Evolutionary conservation across 306 rosid species (phyloP), one percentile per base, ranked within the genome.

Genomic region (Alnus glutinosa): DNA sequence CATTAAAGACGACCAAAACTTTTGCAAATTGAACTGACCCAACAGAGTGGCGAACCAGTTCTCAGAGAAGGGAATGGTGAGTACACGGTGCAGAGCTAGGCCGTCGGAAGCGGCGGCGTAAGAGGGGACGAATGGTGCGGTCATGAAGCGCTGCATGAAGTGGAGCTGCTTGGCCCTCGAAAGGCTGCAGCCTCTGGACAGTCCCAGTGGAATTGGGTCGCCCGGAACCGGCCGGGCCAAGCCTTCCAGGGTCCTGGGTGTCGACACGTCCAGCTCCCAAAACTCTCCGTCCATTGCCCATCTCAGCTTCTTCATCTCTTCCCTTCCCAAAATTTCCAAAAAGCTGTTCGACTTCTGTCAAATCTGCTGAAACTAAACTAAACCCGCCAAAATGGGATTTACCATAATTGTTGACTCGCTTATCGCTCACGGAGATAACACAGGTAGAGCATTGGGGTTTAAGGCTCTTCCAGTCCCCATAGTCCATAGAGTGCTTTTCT

Each of bases 21-120:
- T 92, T 87, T 94, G 95, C 83, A 92, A 77, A 86, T 92, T 86
- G 92, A 94, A 94, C 87, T 92, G 97, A 57, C 95, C 98, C 73
- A 94, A 83, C 48, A 92, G 73, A 70, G 86, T 78, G 39, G 74
- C 83, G 58, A 86, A 62, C 93, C 97, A 89, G 63, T 84, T 82
- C 2, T 90, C 88, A 9, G 84, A 30, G 32, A 92, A 63, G 62
- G 98, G 98, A 37, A 92, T 13, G 69, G 94, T 36, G 77, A 92
- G 88, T 54, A 84, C 90, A 61, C 96, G 98, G 30, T 92, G 94
- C 55, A 95, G 89, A 71, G 61, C 19, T 80, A 90, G 70, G 84
- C 92, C 92, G 1, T 83, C 77, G 58, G 91, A 82, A 16, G 82
- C 15, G 63, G 75, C 50, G 58, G 94, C 1, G 70, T 78, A 92